Base-by-base conservation (phyloP, 1,284 basidiomycete species). In the Violaceomyces palustris region DNA sequence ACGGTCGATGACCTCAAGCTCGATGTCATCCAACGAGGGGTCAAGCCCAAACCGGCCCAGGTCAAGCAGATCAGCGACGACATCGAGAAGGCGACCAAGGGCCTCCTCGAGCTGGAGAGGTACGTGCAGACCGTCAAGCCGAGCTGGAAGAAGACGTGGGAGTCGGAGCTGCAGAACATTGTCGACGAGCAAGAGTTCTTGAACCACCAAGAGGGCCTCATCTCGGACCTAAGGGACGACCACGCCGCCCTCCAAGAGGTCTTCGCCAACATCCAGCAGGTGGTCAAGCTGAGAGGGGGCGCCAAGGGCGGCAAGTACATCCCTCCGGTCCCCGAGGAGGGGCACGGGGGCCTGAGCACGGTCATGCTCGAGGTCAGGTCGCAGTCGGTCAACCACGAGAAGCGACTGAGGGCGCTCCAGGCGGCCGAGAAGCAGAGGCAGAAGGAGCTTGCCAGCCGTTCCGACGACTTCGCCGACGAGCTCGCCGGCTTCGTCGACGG, bases 101-200 rank as follows among this genome's bases (percentile, higher is more conserved):
- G 91, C 73, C 78, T 97, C 28, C 80, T 84, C 48, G 84, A 82
- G 57, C 78, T 98, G 40, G 83, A 84, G 61, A 82, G 85, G 55
- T 89, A 93, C 72, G 86, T 97, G 60, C 82, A 84, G 60, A 86
- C 87, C 3, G 82, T 94, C 64, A 91, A 88, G 69, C 91, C 93
- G 37, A 88, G 88, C 79, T 98, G 93, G 93, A 90, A 93, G 78
- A 90, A 93, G 79, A 96, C 92, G 19, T 98, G 93, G 93, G 88
- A 88, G 64, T 83, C 87, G 66, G 93, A 98, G 77, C 75, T 98
- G 72, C 87, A 90, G 77, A 88, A 90, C 61, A 92, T 98, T 50
- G 87, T 97, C 34, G 92, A 96, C 73, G 93, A 98, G 75, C 93
- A 98, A 73, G 87, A 92, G 63, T 87, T 94, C 77, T 78, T 97